Base-by-base conservation (phyloP, 2,329 filamentous ascomycete genomes). In the Apiospora sp. region DNA sequence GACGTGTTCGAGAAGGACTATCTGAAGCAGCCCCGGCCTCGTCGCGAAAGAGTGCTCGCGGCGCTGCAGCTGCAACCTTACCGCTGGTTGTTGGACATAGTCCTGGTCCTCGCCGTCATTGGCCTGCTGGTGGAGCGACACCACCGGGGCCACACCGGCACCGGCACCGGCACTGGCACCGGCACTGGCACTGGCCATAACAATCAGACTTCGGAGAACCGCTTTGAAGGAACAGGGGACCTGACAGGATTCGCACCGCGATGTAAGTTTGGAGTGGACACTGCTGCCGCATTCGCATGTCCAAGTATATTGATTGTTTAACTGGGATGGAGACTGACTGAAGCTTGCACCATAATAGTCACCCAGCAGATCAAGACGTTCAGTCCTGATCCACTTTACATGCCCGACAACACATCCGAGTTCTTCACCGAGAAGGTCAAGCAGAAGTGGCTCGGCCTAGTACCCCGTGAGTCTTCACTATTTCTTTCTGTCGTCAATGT, bases 211-310 rank as follows among this genome's bases (percentile, higher is more conserved):
- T 14, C 48, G 7, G 24, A 24, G 2, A 75, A 74, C 58, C 73
- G 73, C 14, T 79, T 80, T 16, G 82, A 84, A 49, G 77, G 80
- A 1, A 78, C 75, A 0, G 83, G 83, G 3, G 83, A 85, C 71
- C 75, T 85, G 30, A 83, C 83, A 1, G 83, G 82, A 2, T 84
- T 85, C 72, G 82, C 82, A 30, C 83, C 83, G 3, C 74, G 76
- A 51, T 82, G 82, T 83, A 73, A 74, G 81, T 74, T 48, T 16
- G 24, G 43, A 34, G 24, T 58, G 19, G 24, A 58, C 4, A 24
- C 24, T 16, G 51, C 51, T 58, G n/a, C n/a, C n/a, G n/a, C n/a
- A n/a, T n/a, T n/a, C n/a, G 37, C 4, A 37, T 37, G 37, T 8
- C 37, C 4, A 37, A 37, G 37, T 27, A 46, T 27, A 44, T 44